Evolutionary conservation across 2,329 filamentous ascomycete species (phyloP), one percentile per base, ranked within the genome.

Genomic region (Fusarium domesticum): DNA sequence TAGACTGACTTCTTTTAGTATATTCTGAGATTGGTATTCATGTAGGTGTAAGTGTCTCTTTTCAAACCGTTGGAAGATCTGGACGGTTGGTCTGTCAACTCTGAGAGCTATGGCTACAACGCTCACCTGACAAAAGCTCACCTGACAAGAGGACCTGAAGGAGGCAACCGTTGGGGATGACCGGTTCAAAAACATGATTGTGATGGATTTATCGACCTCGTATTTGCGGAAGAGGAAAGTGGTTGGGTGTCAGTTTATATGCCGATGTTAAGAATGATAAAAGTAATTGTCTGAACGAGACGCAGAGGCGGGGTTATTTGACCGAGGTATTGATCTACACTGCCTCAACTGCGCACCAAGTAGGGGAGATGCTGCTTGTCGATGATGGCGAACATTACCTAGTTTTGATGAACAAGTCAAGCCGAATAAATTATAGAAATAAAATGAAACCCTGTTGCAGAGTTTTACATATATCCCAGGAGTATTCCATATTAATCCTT

Each of bases 11-110:
- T 18, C n/a, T 18, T 32, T 34, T 3, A 54, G 23, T 15, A 52
- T 6, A 0, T 6, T 20, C 14, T 49, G 47, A 0, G 51, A 54
- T 7, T 49, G 48, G 7, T 54, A 42, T 14, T 54, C 51, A 10
- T 45, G 28, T 5, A 54, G 4, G 30, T 51, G 42, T 1, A 54
- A 20, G 11, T n/a, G 23, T 33, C 47, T 48, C 5, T 5, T 35
- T n/a, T 48, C 35, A 4, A 28, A 12, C 10, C 7, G 7, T 11
- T 12, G 23, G 23, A 28, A 28, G 23, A 28, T 28, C 23, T 28
- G 14, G 7, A 28, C 7, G 14, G 10, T 28, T 28, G 23, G 10
- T 28, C 7, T 28, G 14, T 12, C 4, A 28, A 28, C 14, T 12
- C 8, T 28, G 8, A 28, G 10, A 5, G 23, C 10, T 28, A 10